Evolutionary conservation across 2,329 filamentous ascomycete genomes (phyloP), one percentile per base, ranked within the genome.

Genomic region (Ophiostoma montium): DNA sequence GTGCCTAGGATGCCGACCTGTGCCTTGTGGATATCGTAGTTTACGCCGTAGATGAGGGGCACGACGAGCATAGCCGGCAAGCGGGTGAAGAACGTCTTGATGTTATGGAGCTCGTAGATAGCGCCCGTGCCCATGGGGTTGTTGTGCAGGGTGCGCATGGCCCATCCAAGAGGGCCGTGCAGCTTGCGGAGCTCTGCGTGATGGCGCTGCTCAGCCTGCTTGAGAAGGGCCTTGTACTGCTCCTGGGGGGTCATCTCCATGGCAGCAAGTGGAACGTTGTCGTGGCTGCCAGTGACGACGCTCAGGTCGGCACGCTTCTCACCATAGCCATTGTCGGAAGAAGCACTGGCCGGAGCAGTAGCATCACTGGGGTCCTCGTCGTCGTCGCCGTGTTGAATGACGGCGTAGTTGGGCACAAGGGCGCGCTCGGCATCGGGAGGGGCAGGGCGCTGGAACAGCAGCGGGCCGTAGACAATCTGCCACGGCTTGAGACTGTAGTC

Each of bases 21-120:
- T 5, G 82, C 82, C 45, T 76, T 73, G 71, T 89, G 84, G 59
- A 89, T 90, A 57, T 90, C 85, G 67, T 89, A 90, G 72, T 89
- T 71, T 23, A 82, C 62, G 63, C 86, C 86, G 61, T 90, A 90
- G 47, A 88, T 74, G 15, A 70, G 60, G 49, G 71, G 83, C 55
- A 70, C 70, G 39, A 79, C 70, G 53, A 85, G 62, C 64, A 74
- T 73, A 46, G 86, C 83, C 0, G 85, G 85, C 9, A 89, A 60
- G 19, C 84, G 82, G 65, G 77, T 82, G 52, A 70, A 27, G 19
- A 80, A 52, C 46, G 74, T 73, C 60, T 72, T 74, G 53, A 88
- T 67, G 71, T 90, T 90, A 65, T 79, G 69, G 18, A 72, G 57
- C 66, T 90, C 85, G 67, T 90, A 86, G 55, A 89, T 74, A 59